Conservation (phyloP, 2,329 filamentous ascomycete genomes). For the Claviceps digitariae region DNA sequence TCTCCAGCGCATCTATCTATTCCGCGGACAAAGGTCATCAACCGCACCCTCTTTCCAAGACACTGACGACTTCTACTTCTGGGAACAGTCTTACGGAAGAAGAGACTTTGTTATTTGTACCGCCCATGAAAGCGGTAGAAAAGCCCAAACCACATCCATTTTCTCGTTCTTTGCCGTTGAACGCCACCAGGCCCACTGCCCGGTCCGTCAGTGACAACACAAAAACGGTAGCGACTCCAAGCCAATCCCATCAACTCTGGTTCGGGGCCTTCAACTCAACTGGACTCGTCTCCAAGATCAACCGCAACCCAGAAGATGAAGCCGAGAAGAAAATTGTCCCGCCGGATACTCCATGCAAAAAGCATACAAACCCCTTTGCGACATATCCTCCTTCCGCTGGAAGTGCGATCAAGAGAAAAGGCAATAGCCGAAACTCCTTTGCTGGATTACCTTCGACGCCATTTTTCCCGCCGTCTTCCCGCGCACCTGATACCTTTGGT, state of each 20-base stretch:
- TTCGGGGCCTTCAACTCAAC: constrained; percentile 88
- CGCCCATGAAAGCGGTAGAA: constrained; percentile 14
- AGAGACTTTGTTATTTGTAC: constrained; percentile 36
- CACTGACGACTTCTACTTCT: constrained; percentile 77
- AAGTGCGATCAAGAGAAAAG: constrained; percentile 48
- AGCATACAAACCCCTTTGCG: constrained; percentile 56
- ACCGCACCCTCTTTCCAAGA: constrained; percentile 74
- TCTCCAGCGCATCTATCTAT: constrained; percentile 41
- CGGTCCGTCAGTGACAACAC: constrained; percentile 17
- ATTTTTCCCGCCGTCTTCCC: constrained; percentile 47
- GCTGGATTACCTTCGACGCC: constrained; percentile 64
- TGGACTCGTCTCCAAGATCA: constrained; percentile 87
- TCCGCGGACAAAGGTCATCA: constrained; percentile 33
- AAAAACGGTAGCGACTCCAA: constrained; percentile 32
- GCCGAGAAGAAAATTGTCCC: constrained; percentile 50
- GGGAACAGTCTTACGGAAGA: constrained; percentile 66
- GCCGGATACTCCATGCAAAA: constrained; percentile 95
- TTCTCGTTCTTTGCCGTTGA: constrained; percentile 25
- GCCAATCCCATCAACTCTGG: constrained; percentile 43
- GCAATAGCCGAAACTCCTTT: constrained; percentile 56
- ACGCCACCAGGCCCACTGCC: constrained; percentile 22
- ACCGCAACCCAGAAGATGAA: constrained; percentile 63
- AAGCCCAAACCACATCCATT: constrained; percentile 20
- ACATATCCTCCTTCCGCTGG: constrained; percentile 48
- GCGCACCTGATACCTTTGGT: constrained; percentile 34